Evolutionary conservation across 495 filamentous ascomycete genomes (phyloP).

Genomic region (Lentithecium fluviatile): DNA sequence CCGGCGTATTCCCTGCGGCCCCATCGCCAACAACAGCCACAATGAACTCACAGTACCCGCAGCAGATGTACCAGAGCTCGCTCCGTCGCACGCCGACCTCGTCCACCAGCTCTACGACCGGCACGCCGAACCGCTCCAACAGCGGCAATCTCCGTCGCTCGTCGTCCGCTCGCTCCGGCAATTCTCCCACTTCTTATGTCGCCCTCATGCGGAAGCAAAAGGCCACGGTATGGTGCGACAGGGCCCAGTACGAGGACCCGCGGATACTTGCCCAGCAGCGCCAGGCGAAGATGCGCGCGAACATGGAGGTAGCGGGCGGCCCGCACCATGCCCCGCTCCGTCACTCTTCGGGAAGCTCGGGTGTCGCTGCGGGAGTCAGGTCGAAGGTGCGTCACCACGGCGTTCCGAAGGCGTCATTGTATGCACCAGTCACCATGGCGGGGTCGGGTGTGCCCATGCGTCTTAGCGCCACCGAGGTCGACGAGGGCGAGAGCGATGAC

Average conservation of each 20-base stretch:
- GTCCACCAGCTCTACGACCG: conserved; percentile 45
- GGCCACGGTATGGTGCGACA: conserved; percentile 98
- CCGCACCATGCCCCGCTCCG: conserved; percentile 29
- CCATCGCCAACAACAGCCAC: conserved; percentile 16
- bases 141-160: conserved; percentile 61
- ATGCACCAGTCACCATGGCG: conserved; percentile 70
- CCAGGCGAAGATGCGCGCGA: conserved; percentile 78
- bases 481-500: conserved; percentile 76
- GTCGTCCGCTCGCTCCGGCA: conserved; percentile 68
- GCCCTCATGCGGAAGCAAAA: conserved; percentile 94
- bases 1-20: conserved; percentile 31
- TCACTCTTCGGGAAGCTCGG: conserved; percentile 34
- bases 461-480: conserved; percentile 90
- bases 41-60: conserved; percentile 31
- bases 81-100: conserved; percentile 45
- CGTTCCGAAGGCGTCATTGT: conserved; percentile 66
- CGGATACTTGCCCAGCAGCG: conserved; percentile 74
- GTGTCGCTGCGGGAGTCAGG: conserved; percentile 44
- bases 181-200: conserved; percentile 75
- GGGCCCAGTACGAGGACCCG: conserved; percentile 88
- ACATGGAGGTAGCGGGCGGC: conserved; percentile 71
- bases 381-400: conserved; percentile 83
- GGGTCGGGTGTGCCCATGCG: conserved; percentile 78
- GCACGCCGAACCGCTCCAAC: conserved; percentile 46
- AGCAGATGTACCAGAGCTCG: conserved; percentile 19